Conservation (phyloP, 306 rosid genomes). For the Erythrophleum fordii region DNA sequence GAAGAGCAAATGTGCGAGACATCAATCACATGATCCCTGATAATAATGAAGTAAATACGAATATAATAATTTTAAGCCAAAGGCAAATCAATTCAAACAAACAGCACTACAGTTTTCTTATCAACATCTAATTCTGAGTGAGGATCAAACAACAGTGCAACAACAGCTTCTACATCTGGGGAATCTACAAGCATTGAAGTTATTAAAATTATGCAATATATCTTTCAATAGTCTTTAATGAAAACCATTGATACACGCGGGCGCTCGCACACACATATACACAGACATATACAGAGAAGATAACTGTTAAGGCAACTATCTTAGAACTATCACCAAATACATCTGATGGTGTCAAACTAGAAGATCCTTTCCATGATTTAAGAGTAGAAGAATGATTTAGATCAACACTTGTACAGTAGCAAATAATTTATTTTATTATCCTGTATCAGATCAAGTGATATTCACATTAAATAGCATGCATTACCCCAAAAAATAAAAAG, state of each 20-base stretch:
- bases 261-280: neutral
- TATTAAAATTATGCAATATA: neutral
- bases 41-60: neutral
- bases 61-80: neutral
- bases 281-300: too few species aligned
- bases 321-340: neutral
- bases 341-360: neutral
- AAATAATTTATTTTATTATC: neutral
- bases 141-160: neutral
- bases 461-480: neutral
- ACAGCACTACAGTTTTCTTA: neutral
- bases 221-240: neutral
- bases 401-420: neutral
- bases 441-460: neutral
- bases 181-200: neutral
- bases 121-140: neutral
- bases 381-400: neutral
- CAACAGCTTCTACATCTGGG: neutral
- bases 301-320: neutral
- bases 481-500: neutral
- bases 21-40: slow-evolving; percentile 15
- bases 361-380: neutral
- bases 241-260: neutral
- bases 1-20: neutral
- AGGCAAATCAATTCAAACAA: slow-evolving; percentile 16